A percentile compares a stretch with the other conserved stretches of the same genome.
These are phyloP conservation scores for Debaryomycetaceae sp. DNA, from an alignment of 1,139 yeast species.

Conservation along the genomic window DNA sequence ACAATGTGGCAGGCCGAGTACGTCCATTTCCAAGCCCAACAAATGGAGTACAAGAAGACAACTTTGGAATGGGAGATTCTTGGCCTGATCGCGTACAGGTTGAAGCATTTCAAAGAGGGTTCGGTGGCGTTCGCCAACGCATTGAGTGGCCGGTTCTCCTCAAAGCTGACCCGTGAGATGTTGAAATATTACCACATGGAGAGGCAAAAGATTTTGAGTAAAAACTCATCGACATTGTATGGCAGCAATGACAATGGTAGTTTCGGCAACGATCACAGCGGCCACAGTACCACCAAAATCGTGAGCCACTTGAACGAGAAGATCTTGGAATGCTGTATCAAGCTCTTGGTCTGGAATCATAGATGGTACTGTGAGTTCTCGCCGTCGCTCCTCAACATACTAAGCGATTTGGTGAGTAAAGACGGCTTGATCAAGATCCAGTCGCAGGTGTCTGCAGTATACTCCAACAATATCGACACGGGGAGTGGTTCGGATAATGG, in stretches of 20 bases:
- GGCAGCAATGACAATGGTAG: slow-evolving; percentile 14
- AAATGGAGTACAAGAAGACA: slow-evolving; percentile 69
- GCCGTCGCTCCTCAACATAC: slow-evolving; percentile 52
- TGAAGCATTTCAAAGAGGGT: slow-evolving; percentile 77
- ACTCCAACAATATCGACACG: slow-evolving; percentile 37
- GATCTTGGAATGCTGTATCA: slow-evolving; percentile 68
- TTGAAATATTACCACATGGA: slow-evolving; percentile 59
- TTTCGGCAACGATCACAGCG: slow-evolving; percentile 1
- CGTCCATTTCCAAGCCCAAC: slow-evolving; percentile 61
- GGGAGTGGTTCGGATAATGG: slow-evolving; percentile 17
- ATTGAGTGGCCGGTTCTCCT: slow-evolving; percentile 71
- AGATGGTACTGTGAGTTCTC: slow-evolving; percentile 95
- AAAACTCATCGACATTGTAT: slow-evolving; percentile 16
- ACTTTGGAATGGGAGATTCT: slow-evolving; percentile 93
- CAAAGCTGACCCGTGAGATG: slow-evolving; percentile 73
- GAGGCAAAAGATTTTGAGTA: slow-evolving; percentile 30
- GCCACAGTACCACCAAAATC: slow-evolving; percentile 35
- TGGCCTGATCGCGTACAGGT: slow-evolving; percentile 75
- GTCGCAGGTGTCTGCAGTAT: slow-evolving; percentile 71
- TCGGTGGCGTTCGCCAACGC: slow-evolving; percentile 80
- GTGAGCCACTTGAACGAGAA: slow-evolving; percentile 52
- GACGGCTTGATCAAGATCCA: slow-evolving; percentile 77
- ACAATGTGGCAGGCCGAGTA: slow-evolving; percentile 90
- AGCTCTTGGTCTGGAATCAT: slow-evolving; percentile 89
- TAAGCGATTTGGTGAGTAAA: slow-evolving; percentile 61